Evolutionary conservation across 2,329 filamentous ascomycete species (phyloP).

Genomic region (Penicillium concentricum): DNA sequence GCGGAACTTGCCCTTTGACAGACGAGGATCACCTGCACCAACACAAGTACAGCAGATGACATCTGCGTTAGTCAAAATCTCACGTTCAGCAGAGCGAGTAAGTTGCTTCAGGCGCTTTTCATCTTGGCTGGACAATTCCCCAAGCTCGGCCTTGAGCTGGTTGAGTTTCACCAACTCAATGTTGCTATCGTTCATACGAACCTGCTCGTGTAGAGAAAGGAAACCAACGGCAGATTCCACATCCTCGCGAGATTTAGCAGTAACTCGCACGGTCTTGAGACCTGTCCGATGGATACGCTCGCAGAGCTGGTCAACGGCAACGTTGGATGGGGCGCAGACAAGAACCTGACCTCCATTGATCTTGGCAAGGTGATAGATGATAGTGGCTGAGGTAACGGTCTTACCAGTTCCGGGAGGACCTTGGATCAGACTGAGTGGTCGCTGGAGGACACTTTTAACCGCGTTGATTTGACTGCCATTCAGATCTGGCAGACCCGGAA

Average conservation of each 20-base stretch:
- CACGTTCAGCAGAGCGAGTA: slow-evolving; percentile 87
- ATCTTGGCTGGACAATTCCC: slow-evolving; percentile 89
- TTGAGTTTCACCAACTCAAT: slow-evolving; percentile 88
- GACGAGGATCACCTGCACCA: slow-evolving; percentile 89
- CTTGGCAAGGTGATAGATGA: slow-evolving; percentile 96
- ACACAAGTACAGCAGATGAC: slow-evolving; percentile 99
- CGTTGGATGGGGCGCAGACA: slow-evolving; percentile 96
- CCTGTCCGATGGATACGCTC: slow-evolving; percentile 94
- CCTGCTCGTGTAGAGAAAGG: slow-evolving; percentile 92
- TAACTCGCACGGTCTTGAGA: slow-evolving; percentile 93
- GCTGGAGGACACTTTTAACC: slow-evolving; percentile 91
- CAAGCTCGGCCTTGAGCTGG: slow-evolving; percentile 86
- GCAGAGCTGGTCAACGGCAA: slow-evolving; percentile 96
- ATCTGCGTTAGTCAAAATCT: slow-evolving; percentile 92
- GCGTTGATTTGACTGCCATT: slow-evolving; percentile 95
- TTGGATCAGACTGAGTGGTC: slow-evolving; percentile 92
- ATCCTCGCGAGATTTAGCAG: slow-evolving; percentile 98
- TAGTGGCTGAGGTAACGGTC: slow-evolving; percentile 96
- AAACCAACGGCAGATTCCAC: slow-evolving; percentile 98
- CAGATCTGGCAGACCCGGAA: slow-evolving; percentile 87
- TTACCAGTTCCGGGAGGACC: slow-evolving; percentile 96
- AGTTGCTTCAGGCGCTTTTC: slow-evolving; percentile 99
- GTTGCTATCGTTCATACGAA: slow-evolving; percentile 96
- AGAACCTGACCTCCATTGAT: slow-evolving; percentile 92
- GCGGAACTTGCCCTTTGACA: slow-evolving; percentile 96